These are phyloP conservation scores for Pythium volutum DNA, from an alignment of 352 stramenopile genomes.

Conservation along the genomic window DNA sequence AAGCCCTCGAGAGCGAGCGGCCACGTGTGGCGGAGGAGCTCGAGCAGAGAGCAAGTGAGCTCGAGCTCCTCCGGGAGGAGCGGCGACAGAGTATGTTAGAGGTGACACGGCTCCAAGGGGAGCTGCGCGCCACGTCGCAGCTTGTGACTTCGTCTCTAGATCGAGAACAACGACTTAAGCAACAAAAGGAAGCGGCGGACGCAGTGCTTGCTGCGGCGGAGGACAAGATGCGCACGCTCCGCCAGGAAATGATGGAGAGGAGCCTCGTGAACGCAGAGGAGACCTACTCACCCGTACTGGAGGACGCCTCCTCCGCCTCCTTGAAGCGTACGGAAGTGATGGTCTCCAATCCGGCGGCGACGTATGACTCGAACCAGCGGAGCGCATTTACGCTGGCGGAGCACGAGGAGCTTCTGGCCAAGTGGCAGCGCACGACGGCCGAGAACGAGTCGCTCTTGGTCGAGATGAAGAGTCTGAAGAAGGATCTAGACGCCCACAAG, in stretches of 20 bases:
- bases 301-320: not conserved
- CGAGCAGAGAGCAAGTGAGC: slow-evolving; percentile 33
- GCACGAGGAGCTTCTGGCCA: slow-evolving; percentile 49
- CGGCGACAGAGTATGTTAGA: slow-evolving; percentile 47
- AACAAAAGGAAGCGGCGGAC: slow-evolving; percentile 32
- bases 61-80: slow-evolving; percentile 42
- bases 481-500: slow-evolving; percentile 46
- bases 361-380: slow-evolving; percentile 57
- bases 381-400: slow-evolving; percentile 56
- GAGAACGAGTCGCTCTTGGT: slow-evolving; percentile 45
- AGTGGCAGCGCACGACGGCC: slow-evolving; percentile 33
- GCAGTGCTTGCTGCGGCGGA: slow-evolving; percentile 32
- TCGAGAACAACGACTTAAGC: slow-evolving; percentile 41
- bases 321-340: slow-evolving; percentile 21
- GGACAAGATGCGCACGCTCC: slow-evolving; percentile 31
- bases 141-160: slow-evolving; percentile 56
- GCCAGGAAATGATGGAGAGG: slow-evolving; percentile 30
- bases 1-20: slow-evolving; percentile 46
- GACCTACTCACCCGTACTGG: not conserved
- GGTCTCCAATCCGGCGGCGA: slow-evolving; percentile 41
- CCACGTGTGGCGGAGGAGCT: slow-evolving; percentile 46
- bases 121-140: slow-evolving; percentile 56
- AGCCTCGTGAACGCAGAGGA: not conserved
- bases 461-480: slow-evolving; percentile 56
- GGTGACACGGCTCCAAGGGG: slow-evolving; percentile 45